phyloP scores from a whole-genome alignment of 1,284 basidiomycete genomes.

The Inonotus obliquus region DNA sequence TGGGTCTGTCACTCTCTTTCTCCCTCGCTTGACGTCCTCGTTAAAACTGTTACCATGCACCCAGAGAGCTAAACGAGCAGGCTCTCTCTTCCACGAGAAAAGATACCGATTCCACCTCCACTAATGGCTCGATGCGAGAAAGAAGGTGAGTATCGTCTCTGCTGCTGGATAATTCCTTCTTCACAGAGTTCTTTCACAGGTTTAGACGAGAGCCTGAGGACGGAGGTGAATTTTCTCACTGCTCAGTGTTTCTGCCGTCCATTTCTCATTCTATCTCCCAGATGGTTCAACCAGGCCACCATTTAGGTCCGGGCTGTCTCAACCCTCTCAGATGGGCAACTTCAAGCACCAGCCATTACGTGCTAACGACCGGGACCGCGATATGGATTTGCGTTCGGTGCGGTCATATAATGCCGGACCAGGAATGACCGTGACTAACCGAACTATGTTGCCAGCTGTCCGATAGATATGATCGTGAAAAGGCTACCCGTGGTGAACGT shows the following conservation, averaged over 20 bases:
- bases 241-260: slow-evolving; percentile 10
- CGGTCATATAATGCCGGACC: not conserved
- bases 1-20: slow-evolving; percentile 53
- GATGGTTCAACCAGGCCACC: slow-evolving; percentile 56
- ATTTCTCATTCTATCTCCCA: slow-evolving; percentile 24
- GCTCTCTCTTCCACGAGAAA: slow-evolving; percentile 52
- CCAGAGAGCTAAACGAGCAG: slow-evolving; percentile 54
- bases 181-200: slow-evolving; percentile 32
- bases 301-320: slow-evolving; percentile 66
- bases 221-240: slow-evolving; percentile 41
- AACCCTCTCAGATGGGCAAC: slow-evolving; percentile 85
- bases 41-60: slow-evolving; percentile 19
- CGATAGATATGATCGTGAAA: slow-evolving; percentile 73
- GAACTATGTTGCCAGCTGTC: slow-evolving; percentile 48
- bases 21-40: slow-evolving; percentile 16
- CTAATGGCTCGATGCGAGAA: slow-evolving; percentile 50
- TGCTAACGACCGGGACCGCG: slow-evolving; percentile 48
- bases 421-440: not conserved
- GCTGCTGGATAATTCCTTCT: not conserved
- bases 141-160: slow-evolving; percentile 35
- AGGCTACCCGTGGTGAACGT: slow-evolving; percentile 41
- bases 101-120: slow-evolving; percentile 51
- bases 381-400: slow-evolving; percentile 46
- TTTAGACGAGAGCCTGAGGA: slow-evolving; percentile 74
- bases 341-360: slow-evolving; percentile 81